Base-by-base conservation (phyloP, 306 rosid species). In the Sechiopsis laciniata region DNA sequence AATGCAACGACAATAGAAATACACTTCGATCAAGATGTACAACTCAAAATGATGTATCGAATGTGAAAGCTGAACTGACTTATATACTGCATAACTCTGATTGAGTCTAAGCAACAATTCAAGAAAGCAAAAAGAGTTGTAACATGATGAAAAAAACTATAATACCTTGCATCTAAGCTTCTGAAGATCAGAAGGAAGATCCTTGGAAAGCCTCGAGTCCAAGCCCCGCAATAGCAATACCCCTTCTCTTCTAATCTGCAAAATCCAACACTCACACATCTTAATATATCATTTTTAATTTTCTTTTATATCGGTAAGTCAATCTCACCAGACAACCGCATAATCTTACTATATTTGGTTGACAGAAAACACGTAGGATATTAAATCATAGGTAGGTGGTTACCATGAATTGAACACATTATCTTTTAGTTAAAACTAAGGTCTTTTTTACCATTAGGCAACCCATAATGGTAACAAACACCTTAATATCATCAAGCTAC, bases 131-230 rank as follows among this genome's bases (percentile, higher is more conserved):
- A 68, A 0, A 46, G 73, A 67, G 73, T 68, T 21, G 8, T 15
- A 17, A 37, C 35, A 53, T 66, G 20, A 77, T 51, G 72, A 7
- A 73, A 56, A 32, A 4, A 16, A 2, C 26, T 35, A 13, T 45
- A 52, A 63, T 87, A 94, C 97, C 97, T 94, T 94, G 95, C 97
- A 94, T 54, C 97, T 76, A 73, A 94, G 99, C 79, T 89, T 94
- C 80, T 94, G 99, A 74, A 94, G 99, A 86, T 94, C 97, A 77
- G 97, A 80, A 75, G 99, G 96, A 84, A 94, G 95, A 80, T 91
- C 97, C 85, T 91, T 94, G 0, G 99, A 79, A 16, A 94, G 87
- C 81, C 96, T 87, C 2, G 99, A 91, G 78, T 94, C 99, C 83
- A 91, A 84, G 75, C 99, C 85, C 8, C 99, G 93, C 51, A 94